Base-by-base conservation (phyloP, 2,329 filamentous ascomycete species). In the Nigrospora oryzae region DNA sequence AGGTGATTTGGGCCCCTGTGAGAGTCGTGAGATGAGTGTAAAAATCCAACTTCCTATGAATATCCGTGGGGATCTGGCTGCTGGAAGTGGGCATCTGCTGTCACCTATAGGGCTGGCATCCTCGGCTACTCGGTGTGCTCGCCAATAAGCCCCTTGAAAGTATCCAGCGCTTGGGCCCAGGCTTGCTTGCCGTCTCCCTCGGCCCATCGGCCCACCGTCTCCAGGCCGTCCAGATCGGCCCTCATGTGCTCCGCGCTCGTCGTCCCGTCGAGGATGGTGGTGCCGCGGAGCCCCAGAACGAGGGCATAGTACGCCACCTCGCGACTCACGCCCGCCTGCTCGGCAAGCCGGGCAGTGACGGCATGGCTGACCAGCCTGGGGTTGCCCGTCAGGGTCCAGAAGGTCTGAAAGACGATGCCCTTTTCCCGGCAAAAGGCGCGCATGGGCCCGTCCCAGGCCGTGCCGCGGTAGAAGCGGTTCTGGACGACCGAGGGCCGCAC, bases 401-500 rank as follows among this genome's bases (percentile, higher is more conserved):
- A 80, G 10, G 69, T 63, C 60, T 79, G 74, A 53, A 74, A 78
- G 13, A 63, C 53, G 46, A 75, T 67, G 11, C 53, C 58, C 32
- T 58, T 52, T 17, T 59, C 53, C n/a, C 65, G 62, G 46, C 71
- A 76, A 47, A 69, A 73, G 1, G 66, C 63, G 17, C 86, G 75
- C 14, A 90, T 61, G 1, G 67, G 63, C 0, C 67, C 64, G 50
- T 90, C 86, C 53, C 76, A 85, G 3, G 60, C 56, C 0, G 79
- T 84, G 2, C 66, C 63, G 2, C 66, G 62, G 56, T 83, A 77
- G 63, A 93, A 88, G 2, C 84, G 75, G 56, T 93, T 91, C 64
- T 93, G 87, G 5, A 90, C 81, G 2, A 89, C 74, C 1, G 74
- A 69, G 1, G 70, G 70, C 48, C 64, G 66, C 36, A 69, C 34